These are phyloP conservation scores for Tulasnella sp. DNA, from an alignment of 768 basidiomycete genomes.

Conservation along the genomic window DNA sequence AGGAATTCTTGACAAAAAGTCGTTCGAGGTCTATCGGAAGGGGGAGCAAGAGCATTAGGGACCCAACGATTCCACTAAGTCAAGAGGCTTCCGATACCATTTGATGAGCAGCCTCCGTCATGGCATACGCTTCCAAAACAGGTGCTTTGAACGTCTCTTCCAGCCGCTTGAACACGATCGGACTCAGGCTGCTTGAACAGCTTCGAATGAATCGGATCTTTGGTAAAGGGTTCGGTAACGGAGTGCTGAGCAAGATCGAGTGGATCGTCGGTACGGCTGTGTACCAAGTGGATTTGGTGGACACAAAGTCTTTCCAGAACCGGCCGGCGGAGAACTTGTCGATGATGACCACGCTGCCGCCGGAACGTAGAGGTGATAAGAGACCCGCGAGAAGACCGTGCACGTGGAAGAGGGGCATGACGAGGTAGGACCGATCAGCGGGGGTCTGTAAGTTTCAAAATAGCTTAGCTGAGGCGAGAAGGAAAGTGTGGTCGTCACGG, in stretches of 20 bases:
- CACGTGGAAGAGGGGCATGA: constrained; percentile 56
- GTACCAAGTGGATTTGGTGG: constrained; percentile 42
- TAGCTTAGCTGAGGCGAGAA: too few species aligned
- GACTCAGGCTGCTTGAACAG: constrained; percentile 46
- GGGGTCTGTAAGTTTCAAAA: constrained; percentile 18
- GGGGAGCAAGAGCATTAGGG: neutral
- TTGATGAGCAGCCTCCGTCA: constrained; percentile 42
- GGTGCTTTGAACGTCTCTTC: constrained; percentile 45
- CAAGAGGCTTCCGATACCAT: constrained; percentile 20
- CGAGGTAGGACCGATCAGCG: constrained; percentile 30
- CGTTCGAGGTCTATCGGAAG: constrained; percentile 20
- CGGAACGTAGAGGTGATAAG: constrained; percentile 49
- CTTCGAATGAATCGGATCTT: constrained; percentile 33
- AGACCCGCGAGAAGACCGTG: constrained; percentile 54
- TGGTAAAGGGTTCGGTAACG: constrained; percentile 30
- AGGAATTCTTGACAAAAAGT: constrained; percentile 27
- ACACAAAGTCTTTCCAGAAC: constrained; percentile 43
- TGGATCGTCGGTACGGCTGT: constrained; percentile 35
- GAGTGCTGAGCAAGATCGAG: constrained; percentile 30
- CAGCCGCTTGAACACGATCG: constrained; percentile 44
- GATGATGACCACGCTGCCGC: constrained; percentile 49
- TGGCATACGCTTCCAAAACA: constrained; percentile 54
- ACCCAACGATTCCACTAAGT: neutral
- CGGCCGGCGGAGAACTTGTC: constrained; percentile 45
- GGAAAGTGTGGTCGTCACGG: neutral